These are phyloP conservation scores for Carex scoparia DNA, from an alignment of 176 grass and related monocot genomes.

Conservation along the genomic window DNA sequence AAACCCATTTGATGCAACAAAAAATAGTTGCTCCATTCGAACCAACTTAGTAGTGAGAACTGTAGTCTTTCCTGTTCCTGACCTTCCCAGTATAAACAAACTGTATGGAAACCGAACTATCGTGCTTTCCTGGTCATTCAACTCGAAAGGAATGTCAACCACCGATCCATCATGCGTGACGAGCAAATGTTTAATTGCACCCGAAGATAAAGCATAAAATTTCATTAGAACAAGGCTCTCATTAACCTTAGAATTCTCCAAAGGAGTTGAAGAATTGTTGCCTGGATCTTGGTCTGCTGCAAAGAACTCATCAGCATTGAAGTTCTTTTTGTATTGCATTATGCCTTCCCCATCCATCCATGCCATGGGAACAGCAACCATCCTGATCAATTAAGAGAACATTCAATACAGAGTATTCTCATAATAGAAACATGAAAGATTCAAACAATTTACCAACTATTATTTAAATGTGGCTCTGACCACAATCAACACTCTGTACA, in stretches of 20 bases:
- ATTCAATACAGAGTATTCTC: not conserved
- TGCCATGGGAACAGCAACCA: slow-evolving; percentile 48
- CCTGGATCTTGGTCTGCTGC: slow-evolving; percentile 22
- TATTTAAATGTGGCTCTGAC: not conserved
- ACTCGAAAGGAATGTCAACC: slow-evolving; percentile 65
- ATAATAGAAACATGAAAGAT: not conserved
- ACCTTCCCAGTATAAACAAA: slow-evolving; percentile 74
- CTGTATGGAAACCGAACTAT: slow-evolving; percentile 55
- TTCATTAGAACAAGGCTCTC: slow-evolving; percentile 83
- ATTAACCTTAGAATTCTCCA: slow-evolving; percentile 77
- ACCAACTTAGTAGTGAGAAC: slow-evolving; percentile 66
- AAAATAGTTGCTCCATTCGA: slow-evolving; percentile 54
- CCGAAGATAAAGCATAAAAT: slow-evolving; percentile 72
- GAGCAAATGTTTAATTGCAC: slow-evolving; percentile 59
- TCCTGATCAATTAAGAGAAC: slow-evolving; percentile 29
- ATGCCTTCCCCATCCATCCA: slow-evolving; percentile 45
- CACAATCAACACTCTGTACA: not conserved
- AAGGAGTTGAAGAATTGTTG: not conserved
- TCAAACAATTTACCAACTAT: not conserved
- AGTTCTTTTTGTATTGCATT: slow-evolving; percentile 38
- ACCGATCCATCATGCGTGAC: slow-evolving; percentile 60
- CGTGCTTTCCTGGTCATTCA: slow-evolving; percentile 70
- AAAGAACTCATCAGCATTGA: not conserved
- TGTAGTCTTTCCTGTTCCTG: slow-evolving; percentile 86
- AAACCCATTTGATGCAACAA: slow-evolving; percentile 44